A percentile compares a stretch with the other conserved stretches of the same genome.
These are phyloP conservation scores for Geotrichum reessii DNA, from an alignment of 1,139 yeast species.

Conservation along the genomic window DNA sequence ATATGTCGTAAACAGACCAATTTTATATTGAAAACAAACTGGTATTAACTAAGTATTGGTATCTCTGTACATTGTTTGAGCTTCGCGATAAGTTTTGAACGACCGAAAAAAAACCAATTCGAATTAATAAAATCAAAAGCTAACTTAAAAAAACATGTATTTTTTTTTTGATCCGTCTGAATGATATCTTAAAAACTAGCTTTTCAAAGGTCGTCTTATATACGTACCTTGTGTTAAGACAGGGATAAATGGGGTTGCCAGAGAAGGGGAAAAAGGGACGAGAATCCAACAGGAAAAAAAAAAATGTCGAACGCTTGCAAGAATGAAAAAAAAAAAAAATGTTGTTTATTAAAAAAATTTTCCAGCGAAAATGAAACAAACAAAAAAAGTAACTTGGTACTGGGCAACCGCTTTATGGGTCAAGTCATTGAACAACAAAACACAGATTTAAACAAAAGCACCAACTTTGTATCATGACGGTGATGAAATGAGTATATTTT, in stretches of 20 bases:
- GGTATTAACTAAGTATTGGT: not conserved
- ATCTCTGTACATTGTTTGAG: not conserved
- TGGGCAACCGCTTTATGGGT: not conserved
- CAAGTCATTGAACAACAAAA: no score
- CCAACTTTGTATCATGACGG: no score
- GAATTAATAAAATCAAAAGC: not conserved
- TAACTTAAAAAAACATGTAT: not conserved
- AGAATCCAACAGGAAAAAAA: not conserved
- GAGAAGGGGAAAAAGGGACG: not conserved
- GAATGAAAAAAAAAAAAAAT: not conserved
- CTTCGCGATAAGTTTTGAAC: not conserved
- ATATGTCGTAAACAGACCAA: no score
- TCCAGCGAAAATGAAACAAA: not conserved
- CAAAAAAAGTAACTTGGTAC: not conserved
- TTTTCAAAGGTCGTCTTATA: not conserved
- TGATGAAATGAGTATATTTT: no score
- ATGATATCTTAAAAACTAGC: not conserved
- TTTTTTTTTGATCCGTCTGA: not conserved
- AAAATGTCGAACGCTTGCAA: not conserved
- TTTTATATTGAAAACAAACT: no score
- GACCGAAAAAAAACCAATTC: not conserved
- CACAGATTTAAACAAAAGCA: no score
- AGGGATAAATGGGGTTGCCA: constrained; percentile 2
- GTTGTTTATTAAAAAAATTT: constrained; percentile 1
- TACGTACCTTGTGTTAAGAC: constrained; percentile 7